A percentile compares a stretch with the other conserved stretches of the same genome.
phyloP scores from a whole-genome alignment of 306 rosid species.

The Alnus rubra region DNA sequence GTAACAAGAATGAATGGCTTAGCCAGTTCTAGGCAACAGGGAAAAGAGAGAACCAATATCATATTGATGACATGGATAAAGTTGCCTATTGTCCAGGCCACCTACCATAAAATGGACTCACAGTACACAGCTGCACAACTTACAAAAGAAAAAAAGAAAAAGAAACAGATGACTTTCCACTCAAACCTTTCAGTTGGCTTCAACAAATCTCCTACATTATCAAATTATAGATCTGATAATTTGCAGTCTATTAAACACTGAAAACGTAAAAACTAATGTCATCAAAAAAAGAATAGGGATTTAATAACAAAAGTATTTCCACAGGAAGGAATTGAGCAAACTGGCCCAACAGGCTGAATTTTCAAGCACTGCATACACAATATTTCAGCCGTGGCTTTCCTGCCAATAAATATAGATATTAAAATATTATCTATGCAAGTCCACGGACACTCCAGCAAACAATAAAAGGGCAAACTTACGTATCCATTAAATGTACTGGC shows the following conservation, averaged over 20 bases:
- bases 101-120: not conserved
- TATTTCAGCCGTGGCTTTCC: slow-evolving; percentile 70
- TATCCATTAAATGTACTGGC: slow-evolving; percentile 80
- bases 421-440: not conserved
- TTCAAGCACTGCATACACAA: slow-evolving; percentile 77
- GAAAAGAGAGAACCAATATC: too few species aligned
- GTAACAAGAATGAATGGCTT: too few species aligned
- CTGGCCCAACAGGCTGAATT: slow-evolving; percentile 61
- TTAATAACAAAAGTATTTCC: not conserved
- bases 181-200: too few species aligned
- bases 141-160: too few species aligned
- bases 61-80: too few species aligned
- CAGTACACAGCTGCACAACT: too few species aligned
- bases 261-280: too few species aligned
- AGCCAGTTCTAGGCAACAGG: too few species aligned
- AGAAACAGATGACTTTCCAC: too few species aligned
- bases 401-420: slow-evolving; percentile 20
- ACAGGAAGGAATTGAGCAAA: slow-evolving; percentile 63
- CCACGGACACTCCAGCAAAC: not conserved
- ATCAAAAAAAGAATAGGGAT: not conserved
- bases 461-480: slow-evolving; percentile 39
- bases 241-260: not conserved
- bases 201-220: too few species aligned
- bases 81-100: slow-evolving; percentile 3
- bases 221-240: too few species aligned